Conservation (phyloP, 305 asterid genomes). For the Rubia balearica region DNA sequence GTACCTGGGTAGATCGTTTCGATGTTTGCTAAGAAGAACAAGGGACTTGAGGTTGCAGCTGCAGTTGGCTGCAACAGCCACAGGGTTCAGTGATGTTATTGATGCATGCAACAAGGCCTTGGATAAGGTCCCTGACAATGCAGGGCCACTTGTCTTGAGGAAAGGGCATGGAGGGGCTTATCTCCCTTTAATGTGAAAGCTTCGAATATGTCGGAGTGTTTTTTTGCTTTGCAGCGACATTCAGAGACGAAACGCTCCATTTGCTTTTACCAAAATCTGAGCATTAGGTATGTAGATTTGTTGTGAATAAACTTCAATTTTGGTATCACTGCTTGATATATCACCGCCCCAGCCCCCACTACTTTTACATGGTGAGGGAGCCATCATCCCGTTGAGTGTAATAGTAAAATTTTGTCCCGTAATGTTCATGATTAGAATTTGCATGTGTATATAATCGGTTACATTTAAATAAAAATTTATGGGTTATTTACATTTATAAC, state of each 20-base stretch:
- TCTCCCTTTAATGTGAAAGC: slow-evolving; percentile 81
- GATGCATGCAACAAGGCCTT: slow-evolving; percentile 53
- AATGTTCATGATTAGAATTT: slow-evolving; percentile 9
- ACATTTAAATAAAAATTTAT: too few relatives aligned
- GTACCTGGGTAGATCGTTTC: slow-evolving; percentile 73
- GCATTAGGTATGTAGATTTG: slow-evolving; percentile 4
- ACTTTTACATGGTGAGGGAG: slow-evolving; percentile 7
- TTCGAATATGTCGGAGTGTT: background rate
- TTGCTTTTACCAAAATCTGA: background rate
- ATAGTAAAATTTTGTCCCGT: slow-evolving; percentile 5
- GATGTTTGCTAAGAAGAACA: slow-evolving; percentile 80
- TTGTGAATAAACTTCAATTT: slow-evolving; percentile 14
- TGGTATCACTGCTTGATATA: slow-evolving; percentile 14
- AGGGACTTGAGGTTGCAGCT: slow-evolving; percentile 60
- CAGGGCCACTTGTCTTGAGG: slow-evolving; percentile 94
- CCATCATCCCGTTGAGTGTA: background rate
- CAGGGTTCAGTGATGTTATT: slow-evolving; percentile 70
- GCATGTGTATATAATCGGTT: too few relatives aligned
- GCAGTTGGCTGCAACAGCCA: slow-evolving; percentile 73
- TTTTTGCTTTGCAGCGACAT: background rate
- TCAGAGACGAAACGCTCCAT: background rate
- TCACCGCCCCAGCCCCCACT: background rate
- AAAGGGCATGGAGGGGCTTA: slow-evolving; percentile 98
- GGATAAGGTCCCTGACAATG: slow-evolving; percentile 93
- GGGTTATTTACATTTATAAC: too few relatives aligned